Base-by-base conservation (phyloP, 148 eudicot genomes). In the Talinum fruticosum region DNA sequence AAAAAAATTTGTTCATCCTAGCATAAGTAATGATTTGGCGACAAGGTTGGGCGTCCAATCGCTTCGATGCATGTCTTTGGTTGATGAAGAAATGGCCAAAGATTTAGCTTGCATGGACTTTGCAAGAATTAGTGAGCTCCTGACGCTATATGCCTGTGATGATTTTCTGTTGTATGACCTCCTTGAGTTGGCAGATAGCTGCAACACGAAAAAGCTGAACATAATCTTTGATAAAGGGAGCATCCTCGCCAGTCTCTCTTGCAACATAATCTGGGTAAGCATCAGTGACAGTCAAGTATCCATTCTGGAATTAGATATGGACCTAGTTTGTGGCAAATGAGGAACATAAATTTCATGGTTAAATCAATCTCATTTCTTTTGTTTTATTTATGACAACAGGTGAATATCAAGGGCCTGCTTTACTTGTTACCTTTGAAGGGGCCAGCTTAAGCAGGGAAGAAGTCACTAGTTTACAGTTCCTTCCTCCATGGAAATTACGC, bases 111-210 rank as follows among this genome's bases (percentile, higher is more conserved):
- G 97, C 89, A 96, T 96, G 99, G 99, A 91, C 80, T 86, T 83
- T 85, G 82, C 81, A 79, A 91, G 88, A 89, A 87, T 96, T 70
- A 74, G 84, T 34, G 99, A 93, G 81, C 94, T 96, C 66, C 81
- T 96, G 79, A 86, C 81, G 51, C 79, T 82, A 78, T 90, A 91
- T 82, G 93, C 90, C 38, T 73, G 86, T 79, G 81, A 65, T 53
- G 89, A 87, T 35, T 93, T 93, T 85, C 82, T 96, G 81, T 83
- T 90, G 78, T 91, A 90, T 84, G 99, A 96, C 83, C 90, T 96
- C 76, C 90, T 96, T 61, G 99, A 96, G 89, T 78, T 96, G 86
- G 99, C 99, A 29, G 99, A 96, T 86, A 91, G 97, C 89, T 96
- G 99, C 87, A 87, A 85, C 87, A 92, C 97, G 59, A 88, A 85